Percentiles rank a stretch among this genome's conserved stretches.
Conservation (phyloP, 2,329 filamentous ascomycete genomes). For the Aureobasidium uvarum region DNA sequence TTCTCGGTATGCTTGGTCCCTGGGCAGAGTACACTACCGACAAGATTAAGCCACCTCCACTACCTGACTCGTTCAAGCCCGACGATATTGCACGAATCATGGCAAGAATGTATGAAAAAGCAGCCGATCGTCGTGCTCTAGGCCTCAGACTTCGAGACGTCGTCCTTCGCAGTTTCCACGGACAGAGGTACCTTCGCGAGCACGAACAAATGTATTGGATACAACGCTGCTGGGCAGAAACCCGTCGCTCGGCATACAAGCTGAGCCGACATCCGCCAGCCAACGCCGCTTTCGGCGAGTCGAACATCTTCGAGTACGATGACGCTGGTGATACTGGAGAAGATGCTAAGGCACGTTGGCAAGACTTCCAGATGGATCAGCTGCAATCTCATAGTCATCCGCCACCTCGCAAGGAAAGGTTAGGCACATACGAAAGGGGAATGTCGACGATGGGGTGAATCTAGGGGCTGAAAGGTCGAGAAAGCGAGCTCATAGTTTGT, state of each 20-base stretch:
- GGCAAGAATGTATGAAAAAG: slow-evolving; percentile 59
- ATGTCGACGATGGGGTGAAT: background rate
- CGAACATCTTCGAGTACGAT: slow-evolving; percentile 27
- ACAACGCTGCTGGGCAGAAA: slow-evolving; percentile 28
- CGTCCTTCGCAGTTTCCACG: slow-evolving; percentile 59
- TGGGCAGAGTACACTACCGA: slow-evolving; percentile 61
- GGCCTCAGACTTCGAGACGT: slow-evolving; percentile 59
- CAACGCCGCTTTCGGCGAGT: slow-evolving; percentile 25
- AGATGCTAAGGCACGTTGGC: slow-evolving; percentile 27
- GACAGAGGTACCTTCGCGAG: slow-evolving; percentile 56
- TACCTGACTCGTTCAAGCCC: slow-evolving; percentile 51
- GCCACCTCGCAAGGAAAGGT: slow-evolving; percentile 1
- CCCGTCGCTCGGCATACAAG: slow-evolving; percentile 14
- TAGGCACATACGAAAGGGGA: slow-evolving; percentile 9
- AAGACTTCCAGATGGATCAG: slow-evolving; percentile 27
- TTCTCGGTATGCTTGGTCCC: slow-evolving; percentile 60
- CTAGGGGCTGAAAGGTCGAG: background rate
- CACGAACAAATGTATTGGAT: slow-evolving; percentile 37
- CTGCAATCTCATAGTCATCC: slow-evolving; percentile 14
- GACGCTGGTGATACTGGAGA: slow-evolving; percentile 27
- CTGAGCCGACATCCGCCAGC: slow-evolving; percentile 23
- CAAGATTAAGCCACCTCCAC: slow-evolving; percentile 41
- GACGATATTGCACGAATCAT: slow-evolving; percentile 56
- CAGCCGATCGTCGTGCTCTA: slow-evolving; percentile 54
- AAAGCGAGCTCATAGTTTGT: background rate